These are phyloP conservation scores for Sphaerobolus stellatus DNA, from an alignment of 1,284 basidiomycete genomes.

Conservation along the genomic window DNA sequence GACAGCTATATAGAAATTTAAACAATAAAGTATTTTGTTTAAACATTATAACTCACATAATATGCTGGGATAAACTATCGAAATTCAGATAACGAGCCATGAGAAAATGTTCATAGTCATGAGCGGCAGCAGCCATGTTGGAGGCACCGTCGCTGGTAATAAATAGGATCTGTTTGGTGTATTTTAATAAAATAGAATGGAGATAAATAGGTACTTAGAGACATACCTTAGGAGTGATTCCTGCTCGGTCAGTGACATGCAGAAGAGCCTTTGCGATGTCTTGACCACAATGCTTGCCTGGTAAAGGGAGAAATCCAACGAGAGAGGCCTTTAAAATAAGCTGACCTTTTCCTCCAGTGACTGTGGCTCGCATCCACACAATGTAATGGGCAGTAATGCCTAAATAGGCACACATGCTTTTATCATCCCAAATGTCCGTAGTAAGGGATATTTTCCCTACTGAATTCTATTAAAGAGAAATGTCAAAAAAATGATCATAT, in stretches of 20 bases:
- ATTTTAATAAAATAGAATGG: too few relatives aligned
- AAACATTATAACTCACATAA: too few relatives aligned
- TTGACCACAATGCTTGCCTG: not conserved
- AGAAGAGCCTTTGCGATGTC: not conserved
- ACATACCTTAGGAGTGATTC: not conserved
- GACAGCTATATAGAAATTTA: too few relatives aligned
- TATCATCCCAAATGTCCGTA: not conserved
- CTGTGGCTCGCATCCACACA: too few relatives aligned
- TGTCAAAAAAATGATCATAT: not conserved
- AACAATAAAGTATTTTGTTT: too few relatives aligned
- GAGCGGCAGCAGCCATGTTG: too few relatives aligned
- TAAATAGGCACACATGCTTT: not conserved
- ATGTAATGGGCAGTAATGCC: not conserved
- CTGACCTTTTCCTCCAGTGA: too few relatives aligned
- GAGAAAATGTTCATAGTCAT: too few relatives aligned
- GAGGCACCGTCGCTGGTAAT: too few relatives aligned
- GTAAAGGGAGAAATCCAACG: not conserved
- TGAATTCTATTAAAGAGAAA: not conserved
- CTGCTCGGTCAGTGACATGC: not conserved
- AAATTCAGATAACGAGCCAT: too few relatives aligned
- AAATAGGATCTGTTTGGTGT: too few relatives aligned
- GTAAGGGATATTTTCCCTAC: not conserved
- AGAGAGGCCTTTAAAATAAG: not conserved
- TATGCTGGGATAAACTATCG: too few relatives aligned
- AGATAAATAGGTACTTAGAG: not conserved